Conservation (phyloP, 176 grass and related monocot species). For the Leersia perrieri region DNA sequence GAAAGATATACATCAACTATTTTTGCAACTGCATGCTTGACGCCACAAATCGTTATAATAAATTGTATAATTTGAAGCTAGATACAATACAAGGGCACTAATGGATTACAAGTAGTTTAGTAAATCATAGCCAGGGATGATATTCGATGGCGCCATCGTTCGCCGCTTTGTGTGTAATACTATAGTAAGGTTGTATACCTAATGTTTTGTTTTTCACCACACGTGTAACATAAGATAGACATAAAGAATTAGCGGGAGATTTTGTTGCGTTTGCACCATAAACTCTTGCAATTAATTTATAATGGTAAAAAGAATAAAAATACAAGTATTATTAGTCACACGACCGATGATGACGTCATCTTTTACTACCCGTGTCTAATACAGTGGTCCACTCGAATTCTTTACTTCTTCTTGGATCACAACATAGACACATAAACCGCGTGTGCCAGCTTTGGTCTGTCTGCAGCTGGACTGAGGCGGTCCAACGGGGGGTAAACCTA, state of each 20-base stretch:
- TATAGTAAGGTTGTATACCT: no score
- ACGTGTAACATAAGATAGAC: no score
- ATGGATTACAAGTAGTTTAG: background rate
- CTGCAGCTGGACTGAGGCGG: background rate
- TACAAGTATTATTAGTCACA: background rate
- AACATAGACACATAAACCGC: no score
- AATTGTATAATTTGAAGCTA: background rate
- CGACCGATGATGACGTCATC: background rate
- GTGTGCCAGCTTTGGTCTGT: background rate
- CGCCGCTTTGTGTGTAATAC: no score
- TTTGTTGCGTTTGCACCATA: no score
- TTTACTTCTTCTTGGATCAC: background rate
- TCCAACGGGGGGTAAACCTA: slow-evolving; percentile 15
- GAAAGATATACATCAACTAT: background rate
- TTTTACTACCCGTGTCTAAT: background rate
- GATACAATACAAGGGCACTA: no score
- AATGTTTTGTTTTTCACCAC: no score
- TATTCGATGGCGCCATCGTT: no score
- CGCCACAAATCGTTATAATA: background rate
- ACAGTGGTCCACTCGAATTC: background rate
- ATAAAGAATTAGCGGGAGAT: no score
- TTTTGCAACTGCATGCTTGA: accelerated
- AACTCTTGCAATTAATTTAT: no score
- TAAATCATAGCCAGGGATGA: no score
- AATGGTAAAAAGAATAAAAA: no score